Conservation (phyloP, 2,329 filamentous ascomycete species). For the Sporothrix luriei region DNA sequence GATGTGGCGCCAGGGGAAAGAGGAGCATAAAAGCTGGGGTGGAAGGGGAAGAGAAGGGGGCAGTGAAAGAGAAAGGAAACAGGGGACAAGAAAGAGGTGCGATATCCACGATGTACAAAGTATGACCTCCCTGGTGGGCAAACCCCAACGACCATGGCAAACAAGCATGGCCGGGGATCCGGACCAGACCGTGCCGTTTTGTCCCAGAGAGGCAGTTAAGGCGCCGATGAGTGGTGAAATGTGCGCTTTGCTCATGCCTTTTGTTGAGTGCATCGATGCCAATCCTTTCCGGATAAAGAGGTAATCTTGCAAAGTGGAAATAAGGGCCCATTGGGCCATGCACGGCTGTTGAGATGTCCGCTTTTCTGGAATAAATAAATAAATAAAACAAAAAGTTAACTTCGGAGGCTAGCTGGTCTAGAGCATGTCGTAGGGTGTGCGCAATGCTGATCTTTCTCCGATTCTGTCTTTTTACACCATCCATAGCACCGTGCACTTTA, state of each 20-base stretch:
- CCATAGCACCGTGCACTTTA: no score
- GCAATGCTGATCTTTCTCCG: neutral
- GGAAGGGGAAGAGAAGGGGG: neutral
- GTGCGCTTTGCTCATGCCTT: neutral
- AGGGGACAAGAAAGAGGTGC: constrained; percentile 1
- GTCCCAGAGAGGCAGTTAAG: constrained; percentile 1
- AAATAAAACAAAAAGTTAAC: neutral
- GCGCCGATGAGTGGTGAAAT: neutral
- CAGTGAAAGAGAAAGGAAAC: neutral
- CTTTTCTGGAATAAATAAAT: no score
- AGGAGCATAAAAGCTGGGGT: neutral
- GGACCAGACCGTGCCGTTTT: neutral
- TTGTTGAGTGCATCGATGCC: neutral
- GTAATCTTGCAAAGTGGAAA: constrained; percentile 5
- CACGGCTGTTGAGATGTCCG: no score
- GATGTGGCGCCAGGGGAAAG: constrained; percentile 5
- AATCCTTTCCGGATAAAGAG: constrained; percentile 9
- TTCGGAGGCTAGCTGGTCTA: neutral
- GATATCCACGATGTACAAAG: no score
- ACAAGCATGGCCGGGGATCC: constrained; percentile 13
- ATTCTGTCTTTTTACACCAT: neutral
- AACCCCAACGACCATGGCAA: neutral
- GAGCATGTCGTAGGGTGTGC: neutral
- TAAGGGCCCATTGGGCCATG: neutral
- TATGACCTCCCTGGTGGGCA: constrained; percentile 4